Evolutionary conservation across 2,329 filamentous ascomycete genomes (phyloP), one percentile per base, ranked within the genome.

Genomic region (Monosporascus sp.): DNA sequence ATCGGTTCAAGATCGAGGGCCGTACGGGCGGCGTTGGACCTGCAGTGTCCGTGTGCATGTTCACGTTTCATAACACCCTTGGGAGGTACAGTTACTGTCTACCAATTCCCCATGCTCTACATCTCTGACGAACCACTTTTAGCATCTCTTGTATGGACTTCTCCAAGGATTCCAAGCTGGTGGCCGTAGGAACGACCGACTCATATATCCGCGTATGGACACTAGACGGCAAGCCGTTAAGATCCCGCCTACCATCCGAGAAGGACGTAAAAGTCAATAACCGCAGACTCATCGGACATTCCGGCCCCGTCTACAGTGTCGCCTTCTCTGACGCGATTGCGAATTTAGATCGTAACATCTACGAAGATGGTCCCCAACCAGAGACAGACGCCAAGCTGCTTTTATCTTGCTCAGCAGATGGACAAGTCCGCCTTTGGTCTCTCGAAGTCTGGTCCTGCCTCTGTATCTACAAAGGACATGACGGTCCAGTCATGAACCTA

Each of bases 201-300:
- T 97, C 93, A 0, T 97, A 97, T 67, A 96, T 99, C 62, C 88
- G 93, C 17, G 83, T 99, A 14, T 99, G 93, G 91, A 88, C 88
- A 39, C 77, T 97, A 41, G 89, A 96, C 63, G 94, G 93, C 58
- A 88, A 87, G 57, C 82, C 89, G 3, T 82, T 99, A 14, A 82
- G 82, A 46, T 88, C 88, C 15, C 81, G 83, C 48, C 79, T 85
- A 45, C 68, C 76, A 0, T 74, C 77, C 14, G 81, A 83, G 59
- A 81, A 85, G 53, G 79, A 82, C 39, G 67, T 78, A 56, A 82
- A 82, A 70, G 82, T 76, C 62, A 84, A 71, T 74, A 87, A 72
- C 79, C 84, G 72, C 77, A 72, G 91, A 80, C 67, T 97, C 0
- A 89, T 97, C 54, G 94, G 94, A 1, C 94, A 99, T 67, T 88